Evolutionary conservation across 106 monocot species (phyloP).

Genomic region (Ottelia alismoides): DNA sequence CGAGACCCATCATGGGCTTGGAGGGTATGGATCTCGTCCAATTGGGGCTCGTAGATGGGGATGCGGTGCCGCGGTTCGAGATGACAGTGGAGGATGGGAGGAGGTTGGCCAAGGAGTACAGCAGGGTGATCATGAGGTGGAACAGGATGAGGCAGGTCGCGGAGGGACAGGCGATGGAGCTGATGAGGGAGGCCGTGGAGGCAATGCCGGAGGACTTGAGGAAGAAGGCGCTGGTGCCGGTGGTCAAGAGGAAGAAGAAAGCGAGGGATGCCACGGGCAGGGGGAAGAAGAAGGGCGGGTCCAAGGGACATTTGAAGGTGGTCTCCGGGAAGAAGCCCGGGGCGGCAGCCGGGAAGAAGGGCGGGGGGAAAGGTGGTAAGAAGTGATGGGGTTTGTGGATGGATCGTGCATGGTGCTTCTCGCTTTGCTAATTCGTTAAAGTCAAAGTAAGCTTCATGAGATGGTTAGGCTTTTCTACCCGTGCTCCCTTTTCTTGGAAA

Average conservation of each 20-base stretch:
- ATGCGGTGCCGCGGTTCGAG: slow-evolving; percentile 53
- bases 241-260: slow-evolving; percentile 2
- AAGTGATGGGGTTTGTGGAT: no score
- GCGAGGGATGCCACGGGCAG: neutral
- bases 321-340: neutral
- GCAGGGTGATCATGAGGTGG: slow-evolving; percentile 68
- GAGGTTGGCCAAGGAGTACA: slow-evolving; percentile 82
- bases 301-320: neutral
- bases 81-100: slow-evolving; percentile 87
- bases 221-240: slow-evolving; percentile 58
- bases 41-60: slow-evolving; percentile 69
- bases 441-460: no score
- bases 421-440: no score
- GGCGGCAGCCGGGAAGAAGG: neutral
- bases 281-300: neutral
- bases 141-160: slow-evolving; percentile 63
- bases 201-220: slow-evolving; percentile 72
- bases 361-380: neutral
- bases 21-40: slow-evolving; percentile 51
- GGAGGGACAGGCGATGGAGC: slow-evolving; percentile 40
- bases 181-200: slow-evolving; percentile 87
- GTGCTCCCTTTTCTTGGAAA: no score
- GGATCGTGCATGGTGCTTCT: no score
- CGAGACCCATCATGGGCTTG: slow-evolving; percentile 57
- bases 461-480: no score